These are phyloP conservation scores for Pyrenula massariospora DNA, from an alignment of 495 filamentous ascomycete genomes.

Conservation along the genomic window DNA sequence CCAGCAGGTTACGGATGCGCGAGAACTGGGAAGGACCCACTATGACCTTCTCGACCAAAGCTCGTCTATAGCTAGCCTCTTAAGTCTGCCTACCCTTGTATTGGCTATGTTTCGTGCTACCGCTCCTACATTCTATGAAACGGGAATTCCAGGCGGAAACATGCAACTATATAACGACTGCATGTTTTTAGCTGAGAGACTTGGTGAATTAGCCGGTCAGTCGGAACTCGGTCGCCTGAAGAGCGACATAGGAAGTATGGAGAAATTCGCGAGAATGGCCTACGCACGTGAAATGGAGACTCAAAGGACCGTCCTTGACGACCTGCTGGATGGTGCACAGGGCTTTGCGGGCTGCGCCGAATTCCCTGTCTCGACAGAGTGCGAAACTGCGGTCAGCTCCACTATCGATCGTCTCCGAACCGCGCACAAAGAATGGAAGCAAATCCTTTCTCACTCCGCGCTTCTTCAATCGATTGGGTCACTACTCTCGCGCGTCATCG, in stretches of 20 bases:
- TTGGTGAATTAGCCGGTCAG: conserved; percentile 47
- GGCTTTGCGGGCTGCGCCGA: conserved; percentile 52
- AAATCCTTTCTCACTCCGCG: conserved; percentile 69
- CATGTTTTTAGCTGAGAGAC: conserved; percentile 58
- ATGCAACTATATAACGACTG: conserved; percentile 96
- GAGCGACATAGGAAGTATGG: conserved; percentile 58
- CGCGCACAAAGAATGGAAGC: conserved; percentile 63
- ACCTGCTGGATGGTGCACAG: conserved; percentile 69
- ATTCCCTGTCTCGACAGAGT: conserved; percentile 49
- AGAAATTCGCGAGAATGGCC: conserved; percentile 67
- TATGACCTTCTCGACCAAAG: conserved; percentile 22
- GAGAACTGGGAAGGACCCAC: conserved; percentile 42
- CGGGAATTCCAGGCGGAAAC: conserved; percentile 52
- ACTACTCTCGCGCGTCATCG: conserved; percentile 66
- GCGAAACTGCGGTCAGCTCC: conserved; percentile 58
- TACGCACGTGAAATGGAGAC: conserved; percentile 81
- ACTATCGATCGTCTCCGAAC: conserved; percentile 56
- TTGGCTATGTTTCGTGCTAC: conserved; percentile 87
- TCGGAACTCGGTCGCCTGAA: conserved; percentile 44
- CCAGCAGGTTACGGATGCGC: conserved; percentile 58
- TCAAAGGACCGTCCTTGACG: conserved; percentile 71
- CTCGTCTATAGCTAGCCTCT: conserved; percentile 61
- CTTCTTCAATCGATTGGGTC: conserved; percentile 78
- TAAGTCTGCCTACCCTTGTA: conserved; percentile 69
- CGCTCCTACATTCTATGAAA: conserved; percentile 65